Base-by-base conservation (phyloP, 768 basidiomycete genomes). In the Omphalotus guepiniiformis region DNA sequence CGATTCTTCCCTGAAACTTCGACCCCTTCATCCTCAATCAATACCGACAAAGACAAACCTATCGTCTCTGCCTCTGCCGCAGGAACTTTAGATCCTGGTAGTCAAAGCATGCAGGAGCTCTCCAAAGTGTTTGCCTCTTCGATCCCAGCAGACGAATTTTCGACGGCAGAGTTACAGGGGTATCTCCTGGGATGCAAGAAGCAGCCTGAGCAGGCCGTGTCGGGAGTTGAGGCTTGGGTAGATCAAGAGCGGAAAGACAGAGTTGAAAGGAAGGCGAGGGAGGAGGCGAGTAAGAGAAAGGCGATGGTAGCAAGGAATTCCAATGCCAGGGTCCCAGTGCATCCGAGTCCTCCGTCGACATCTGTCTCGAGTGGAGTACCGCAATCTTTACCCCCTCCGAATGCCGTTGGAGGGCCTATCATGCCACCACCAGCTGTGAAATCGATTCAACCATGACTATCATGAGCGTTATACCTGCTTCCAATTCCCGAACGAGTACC, bases 111-210 rank as follows among this genome's bases (percentile, higher is more conserved):
- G 23, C 38, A 19, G 36, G 39, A 35, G 42, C 27, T 73, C 39
- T 74, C 34, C 8, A 50, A 7, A 39, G 55, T 58, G 22, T 83
- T 82, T 55, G 64, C 73, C 0, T 51, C 58, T 0, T 48, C 49
- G 2, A 60, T 83, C 19, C 79, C 82, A 0, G 60, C 68, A 9
- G 53, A 71, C 38, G 69, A 72, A 48, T 78, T 82, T 55, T 77
- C 78, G 25, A 76, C 78, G 0, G 80, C 83, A 0, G 78, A 82
- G 47, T 65, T 85, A 2, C 82, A 83, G 55, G 79, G 80, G 1
- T 83, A 73, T 58, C 65, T 83, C 11, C 64, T 84, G 6, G 55
- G 58, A 8, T 67, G 67, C 50, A 75, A 76, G 53, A 67, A 62
- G 38, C 52, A 69, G 37, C 72, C 75, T 0, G 55, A 51, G 35